Evolutionary conservation across 805 yeast genomes (phyloP).

Genomic region (Ascoidea asiatica): DNA sequence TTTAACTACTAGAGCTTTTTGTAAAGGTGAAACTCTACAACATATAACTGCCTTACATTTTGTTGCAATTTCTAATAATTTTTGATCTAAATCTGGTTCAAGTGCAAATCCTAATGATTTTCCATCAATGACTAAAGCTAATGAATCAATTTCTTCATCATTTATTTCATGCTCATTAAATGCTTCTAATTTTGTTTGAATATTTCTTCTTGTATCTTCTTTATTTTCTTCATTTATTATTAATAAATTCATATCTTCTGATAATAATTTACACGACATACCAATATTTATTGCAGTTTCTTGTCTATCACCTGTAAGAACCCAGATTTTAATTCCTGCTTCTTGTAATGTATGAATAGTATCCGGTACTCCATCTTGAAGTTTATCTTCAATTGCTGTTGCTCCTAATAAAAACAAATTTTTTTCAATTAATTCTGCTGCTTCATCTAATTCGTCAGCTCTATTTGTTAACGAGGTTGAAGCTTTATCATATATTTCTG

Average conservation of each 20-base stretch:
- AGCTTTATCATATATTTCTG: conserved; percentile 54
- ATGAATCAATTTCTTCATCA: conserved; percentile 54
- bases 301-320: conserved; percentile 94
- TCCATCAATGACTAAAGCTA: conserved; percentile 92
- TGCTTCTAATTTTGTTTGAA: conserved; percentile 64
- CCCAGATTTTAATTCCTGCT: conserved; percentile 98
- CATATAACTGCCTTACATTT: conserved; percentile 93
- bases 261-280: conserved; percentile 86
- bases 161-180: conserved; percentile 54
- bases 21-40: conserved; percentile 95
- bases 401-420: conserved; percentile 81
- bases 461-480: conserved; percentile 71
- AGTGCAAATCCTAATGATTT: conserved; percentile 79
- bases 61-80: conserved; percentile 67
- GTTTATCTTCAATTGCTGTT: conserved; percentile 94
- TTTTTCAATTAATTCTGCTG: conserved; percentile 78
- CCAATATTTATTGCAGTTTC: conserved; percentile 98
- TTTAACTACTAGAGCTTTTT: conserved; percentile 90
- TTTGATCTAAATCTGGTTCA: conserved; percentile 66
- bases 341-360: conserved; percentile 89
- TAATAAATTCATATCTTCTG: conserved; percentile 91
- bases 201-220: conserved; percentile 62
- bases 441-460: conserved; percentile 64
- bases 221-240: conserved; percentile 78
- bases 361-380: conserved; percentile 98